Conservation (phyloP, 1,284 basidiomycete species). For the Xerocomus nothofagi region DNA sequence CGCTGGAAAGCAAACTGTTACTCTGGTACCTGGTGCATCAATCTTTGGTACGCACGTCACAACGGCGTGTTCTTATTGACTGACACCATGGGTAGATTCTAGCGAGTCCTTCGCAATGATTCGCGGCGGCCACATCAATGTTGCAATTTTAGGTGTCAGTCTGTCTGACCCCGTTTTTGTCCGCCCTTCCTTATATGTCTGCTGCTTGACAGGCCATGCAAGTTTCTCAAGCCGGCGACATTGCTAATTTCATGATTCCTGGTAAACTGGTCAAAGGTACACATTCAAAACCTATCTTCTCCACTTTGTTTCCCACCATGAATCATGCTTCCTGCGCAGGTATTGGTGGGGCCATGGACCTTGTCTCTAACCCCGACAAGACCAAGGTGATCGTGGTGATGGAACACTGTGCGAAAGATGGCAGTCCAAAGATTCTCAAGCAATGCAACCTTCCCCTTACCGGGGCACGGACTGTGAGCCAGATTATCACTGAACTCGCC, state of each 20-base stretch:
- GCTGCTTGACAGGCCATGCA: slow-evolving; percentile 75
- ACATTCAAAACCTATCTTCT: slow-evolving; percentile 5
- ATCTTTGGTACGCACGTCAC: slow-evolving; percentile 69
- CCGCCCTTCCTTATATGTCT: not conserved
- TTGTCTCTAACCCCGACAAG: slow-evolving; percentile 89
- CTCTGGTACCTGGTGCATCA: slow-evolving; percentile 88
- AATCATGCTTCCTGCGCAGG: slow-evolving; percentile 42
- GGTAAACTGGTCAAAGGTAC: slow-evolving; percentile 85
- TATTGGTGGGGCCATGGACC: slow-evolving; percentile 95
- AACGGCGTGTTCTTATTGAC: not conserved
- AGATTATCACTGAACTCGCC: slow-evolving; percentile 90
- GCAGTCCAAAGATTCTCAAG: slow-evolving; percentile 83
- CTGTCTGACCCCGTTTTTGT: not conserved
- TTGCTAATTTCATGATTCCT: slow-evolving; percentile 98
- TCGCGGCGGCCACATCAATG: slow-evolving; percentile 92
- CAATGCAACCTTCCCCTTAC: slow-evolving; percentile 86
- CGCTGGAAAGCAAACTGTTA: slow-evolving; percentile 95
- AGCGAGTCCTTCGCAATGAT: slow-evolving; percentile 95
- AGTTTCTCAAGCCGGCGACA: slow-evolving; percentile 89
- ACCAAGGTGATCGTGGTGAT: slow-evolving; percentile 87
- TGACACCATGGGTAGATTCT: slow-evolving; percentile 51
- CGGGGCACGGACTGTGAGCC: slow-evolving; percentile 81
- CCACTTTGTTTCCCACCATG: slow-evolving; percentile 6
- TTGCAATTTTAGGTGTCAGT: slow-evolving; percentile 81
- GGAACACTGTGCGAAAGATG: slow-evolving; percentile 90